Evolutionary conservation across 2,329 filamentous ascomycete genomes (phyloP), one percentile per base, ranked within the genome.

Genomic region (Alternaria solani): DNA sequence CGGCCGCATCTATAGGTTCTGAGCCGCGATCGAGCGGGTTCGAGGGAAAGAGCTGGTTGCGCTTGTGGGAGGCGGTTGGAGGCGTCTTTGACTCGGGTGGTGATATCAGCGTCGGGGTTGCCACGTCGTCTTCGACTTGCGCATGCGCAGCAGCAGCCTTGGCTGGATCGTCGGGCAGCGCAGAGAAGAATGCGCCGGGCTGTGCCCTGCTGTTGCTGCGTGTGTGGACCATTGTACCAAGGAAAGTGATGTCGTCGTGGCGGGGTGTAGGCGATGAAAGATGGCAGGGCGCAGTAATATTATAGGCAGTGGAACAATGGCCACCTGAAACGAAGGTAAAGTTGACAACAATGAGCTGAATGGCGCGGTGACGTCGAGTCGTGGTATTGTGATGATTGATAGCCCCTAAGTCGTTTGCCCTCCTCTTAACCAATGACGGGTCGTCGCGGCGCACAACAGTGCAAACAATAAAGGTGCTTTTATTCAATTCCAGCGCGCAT

Each of bases 41-140:
- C 25, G 69, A 61, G 16, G 62, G 61, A 47, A 74, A 72, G 70
- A 74, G 72, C 73, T 74, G 75, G 68, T 76, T 81, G 70, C 68
- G 83, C 79, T 79, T 85, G 75, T 81, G 84, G 67, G 70, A 81
- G 64, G 84, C 81, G 14, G 84, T 87, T 7, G 86, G 86, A 26
- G 87, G 87, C 25, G 87, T 89, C 70, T 86, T 88, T 26, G 86
- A 86, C 53, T 84, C 82, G 23, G 86, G 85, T 39, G 87, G 86
- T 44, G 87, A 85, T 32, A 84, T 78, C 23, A 84, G 73, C 5
- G 81, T 76, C 4, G 83, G 81, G 36, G 82, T 84, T 28, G 75
- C 77, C 46, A 74, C 66, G 43, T 76, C 74, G 7, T 76, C 72
- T 11, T 65, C 67, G 42, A 42, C 18, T 16, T 53, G 61, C 59